Evolutionary conservation across 768 basidiomycete species (phyloP).

Genomic region (Tulasnella sp.): DNA sequence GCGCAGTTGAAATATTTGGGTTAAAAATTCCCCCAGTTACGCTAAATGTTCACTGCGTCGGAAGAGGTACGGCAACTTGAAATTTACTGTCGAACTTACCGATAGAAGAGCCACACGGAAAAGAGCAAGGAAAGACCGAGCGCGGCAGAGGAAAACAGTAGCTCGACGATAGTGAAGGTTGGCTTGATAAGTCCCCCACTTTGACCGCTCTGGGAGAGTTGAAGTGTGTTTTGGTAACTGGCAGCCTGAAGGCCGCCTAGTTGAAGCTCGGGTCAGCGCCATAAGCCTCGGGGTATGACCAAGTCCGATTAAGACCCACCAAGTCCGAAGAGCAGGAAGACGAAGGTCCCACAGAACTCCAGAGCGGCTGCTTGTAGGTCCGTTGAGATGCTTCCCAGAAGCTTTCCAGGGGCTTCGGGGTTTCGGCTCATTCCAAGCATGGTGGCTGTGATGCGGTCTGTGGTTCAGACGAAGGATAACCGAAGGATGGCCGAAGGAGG

Average conservation of each 20-base stretch:
- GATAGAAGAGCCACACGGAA: slow-evolving; percentile 8
- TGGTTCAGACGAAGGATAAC: too few relatives aligned
- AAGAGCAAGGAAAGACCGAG: slow-evolving; percentile 15
- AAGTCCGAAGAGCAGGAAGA: slow-evolving; percentile 12
- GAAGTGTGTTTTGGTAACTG: not conserved
- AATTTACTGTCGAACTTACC: not conserved
- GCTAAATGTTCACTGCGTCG: not conserved
- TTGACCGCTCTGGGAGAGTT: not conserved
- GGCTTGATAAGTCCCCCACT: slow-evolving; percentile 2
- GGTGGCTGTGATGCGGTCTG: too few relatives aligned
- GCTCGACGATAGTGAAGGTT: slow-evolving; percentile 16
- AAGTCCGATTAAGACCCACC: not conserved
- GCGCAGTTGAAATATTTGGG: slow-evolving; percentile 15
- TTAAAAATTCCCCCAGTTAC: slow-evolving; percentile 17
- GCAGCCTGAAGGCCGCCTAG: slow-evolving; percentile 18
- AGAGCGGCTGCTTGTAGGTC: slow-evolving; percentile 10
- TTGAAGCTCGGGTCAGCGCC: too few relatives aligned
- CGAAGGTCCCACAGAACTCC: slow-evolving; percentile 11
- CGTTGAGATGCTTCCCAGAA: not conserved
- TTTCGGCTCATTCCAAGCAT: too few relatives aligned
- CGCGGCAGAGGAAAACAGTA: slow-evolving; percentile 15
- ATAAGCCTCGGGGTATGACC: slow-evolving; percentile 3
- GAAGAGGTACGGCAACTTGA: not conserved
- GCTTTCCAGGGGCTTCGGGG: too few relatives aligned
- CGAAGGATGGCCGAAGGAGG: too few relatives aligned